phyloP scores from a whole-genome alignment of 768 basidiomycete species.

The Lactarius trivialis region DNA sequence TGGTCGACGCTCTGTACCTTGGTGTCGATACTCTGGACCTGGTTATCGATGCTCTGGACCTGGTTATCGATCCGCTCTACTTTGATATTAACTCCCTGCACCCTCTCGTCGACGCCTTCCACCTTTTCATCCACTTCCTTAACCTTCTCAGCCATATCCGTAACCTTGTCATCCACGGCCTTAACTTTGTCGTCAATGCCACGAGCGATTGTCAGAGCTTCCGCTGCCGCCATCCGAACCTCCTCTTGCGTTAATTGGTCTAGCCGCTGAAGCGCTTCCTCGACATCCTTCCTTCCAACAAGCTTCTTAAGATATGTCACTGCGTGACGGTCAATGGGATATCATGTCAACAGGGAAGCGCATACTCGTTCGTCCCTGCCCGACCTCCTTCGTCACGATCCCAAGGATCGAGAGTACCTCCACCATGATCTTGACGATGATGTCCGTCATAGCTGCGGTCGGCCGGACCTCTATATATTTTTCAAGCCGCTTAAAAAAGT shows the following conservation, averaged over 20 bases:
- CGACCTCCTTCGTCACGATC: not conserved
- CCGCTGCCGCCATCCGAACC: not conserved
- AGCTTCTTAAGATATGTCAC: not conserved
- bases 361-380: not conserved
- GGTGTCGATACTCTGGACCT: too few relatives aligned
- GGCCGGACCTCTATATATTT: not conserved
- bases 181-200: too few relatives aligned
- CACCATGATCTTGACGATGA: not conserved
- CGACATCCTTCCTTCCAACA: not conserved
- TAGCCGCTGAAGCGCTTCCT: not conserved
- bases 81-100: not conserved
- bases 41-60: too few relatives aligned
- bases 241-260: not conserved
- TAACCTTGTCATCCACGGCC: too few relatives aligned
- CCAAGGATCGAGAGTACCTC: not conserved
- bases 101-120: not conserved
- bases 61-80: not conserved
- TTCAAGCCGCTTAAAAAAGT: not conserved
- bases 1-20: too few relatives aligned
- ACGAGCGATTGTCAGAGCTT: not conserved
- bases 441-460: not conserved
- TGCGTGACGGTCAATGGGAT: not conserved
- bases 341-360: not conserved
- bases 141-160: too few relatives aligned
- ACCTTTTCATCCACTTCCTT: not conserved